Base-by-base conservation (phyloP, 257 asterid genomes). In the Lavandula angustifolia region DNA sequence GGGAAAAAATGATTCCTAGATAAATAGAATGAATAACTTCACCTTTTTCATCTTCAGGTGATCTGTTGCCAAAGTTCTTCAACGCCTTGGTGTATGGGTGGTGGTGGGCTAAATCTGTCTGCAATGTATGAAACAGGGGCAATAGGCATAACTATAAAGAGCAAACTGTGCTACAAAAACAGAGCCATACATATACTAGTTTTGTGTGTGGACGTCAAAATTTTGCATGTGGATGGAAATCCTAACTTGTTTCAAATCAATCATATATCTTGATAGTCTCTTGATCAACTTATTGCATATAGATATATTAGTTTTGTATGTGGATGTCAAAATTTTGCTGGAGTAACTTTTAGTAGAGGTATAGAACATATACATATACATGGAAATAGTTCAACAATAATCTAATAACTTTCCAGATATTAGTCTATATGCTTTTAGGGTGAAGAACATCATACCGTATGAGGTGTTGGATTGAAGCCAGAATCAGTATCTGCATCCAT, bases 381-480 rank as follows among this genome's bases (percentile, higher is more conserved):
- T 34, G 31, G 32, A 69, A 69, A 49, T 48, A 59, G 14, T 35
- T 60, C 53, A 41, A 54, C 18, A 68, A 22, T 18, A 7, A 43
- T 16, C 42, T 3, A 11, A 2, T 1, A 29, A n/a, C 18, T 11
- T 46, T 52, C 32, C 6, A 43, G 48, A 32, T 34, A 18, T 17
- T 12, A 22, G 38, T 32, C 29, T 22, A 5, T 34, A 44, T 11
- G 2, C n/a, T n/a, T n/a, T n/a, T n/a, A 38, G 18, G 67, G 67
- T 68, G 69, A 17, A 40, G 31, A 41, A 43, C 33, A 50, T 10
- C n/a, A 55, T 79, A 86, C 96, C 95, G 87, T 89, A 7, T 86
- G 76, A 0, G 86, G 84, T 32, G 91, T 89, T 41, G 96, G 96
- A 59, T 70, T 78, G 77, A 89, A 86, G 55, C 96, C 95, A 68